Evolutionary conservation across 768 basidiomycete species (phyloP).

Genomic region (Cystobasidium tubakii): DNA sequence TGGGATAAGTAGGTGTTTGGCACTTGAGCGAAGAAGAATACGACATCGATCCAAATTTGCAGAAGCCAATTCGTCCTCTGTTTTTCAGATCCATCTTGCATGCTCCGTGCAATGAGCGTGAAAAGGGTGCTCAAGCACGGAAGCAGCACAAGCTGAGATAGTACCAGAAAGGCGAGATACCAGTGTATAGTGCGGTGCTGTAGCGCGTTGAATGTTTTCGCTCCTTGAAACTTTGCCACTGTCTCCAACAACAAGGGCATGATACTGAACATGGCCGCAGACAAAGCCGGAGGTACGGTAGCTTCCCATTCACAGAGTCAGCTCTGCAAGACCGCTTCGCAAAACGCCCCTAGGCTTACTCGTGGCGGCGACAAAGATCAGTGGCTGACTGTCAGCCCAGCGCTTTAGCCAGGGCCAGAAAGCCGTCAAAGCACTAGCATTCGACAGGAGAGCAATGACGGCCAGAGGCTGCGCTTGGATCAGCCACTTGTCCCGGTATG

Average conservation of each 20-base stretch:
- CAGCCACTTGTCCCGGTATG: not conserved
- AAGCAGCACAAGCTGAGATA: constrained; percentile 30
- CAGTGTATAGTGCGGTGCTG: constrained; percentile 33
- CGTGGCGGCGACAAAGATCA: constrained; percentile 11
- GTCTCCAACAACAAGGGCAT: constrained; percentile 13
- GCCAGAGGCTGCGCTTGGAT: constrained; percentile 1
- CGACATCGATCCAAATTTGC: constrained; percentile 16
- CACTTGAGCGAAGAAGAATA: constrained; percentile 25
- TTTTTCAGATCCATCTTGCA: not conserved
- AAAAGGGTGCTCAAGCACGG: constrained; percentile 25
- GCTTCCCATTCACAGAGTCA: too few species aligned
- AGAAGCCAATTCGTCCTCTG: not conserved
- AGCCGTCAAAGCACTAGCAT: constrained; percentile 6
- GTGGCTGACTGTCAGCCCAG: not conserved
- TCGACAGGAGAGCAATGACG: constrained; percentile 23
- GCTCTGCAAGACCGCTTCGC: too few species aligned
- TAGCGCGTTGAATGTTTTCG: constrained; percentile 9
- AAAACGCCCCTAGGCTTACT: too few species aligned
- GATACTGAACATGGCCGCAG: constrained; percentile 26
- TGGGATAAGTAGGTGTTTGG: constrained; percentile 17
- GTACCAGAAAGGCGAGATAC: constrained; percentile 27
- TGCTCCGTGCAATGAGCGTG: not conserved
- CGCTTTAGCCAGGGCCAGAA: constrained; percentile 9
- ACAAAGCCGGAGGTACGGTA: constrained; percentile 24
- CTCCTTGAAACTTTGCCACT: constrained; percentile 22